Evolutionary conservation across 768 basidiomycete genomes (phyloP).

Genomic region (Suillus fuscotomentosus): DNA sequence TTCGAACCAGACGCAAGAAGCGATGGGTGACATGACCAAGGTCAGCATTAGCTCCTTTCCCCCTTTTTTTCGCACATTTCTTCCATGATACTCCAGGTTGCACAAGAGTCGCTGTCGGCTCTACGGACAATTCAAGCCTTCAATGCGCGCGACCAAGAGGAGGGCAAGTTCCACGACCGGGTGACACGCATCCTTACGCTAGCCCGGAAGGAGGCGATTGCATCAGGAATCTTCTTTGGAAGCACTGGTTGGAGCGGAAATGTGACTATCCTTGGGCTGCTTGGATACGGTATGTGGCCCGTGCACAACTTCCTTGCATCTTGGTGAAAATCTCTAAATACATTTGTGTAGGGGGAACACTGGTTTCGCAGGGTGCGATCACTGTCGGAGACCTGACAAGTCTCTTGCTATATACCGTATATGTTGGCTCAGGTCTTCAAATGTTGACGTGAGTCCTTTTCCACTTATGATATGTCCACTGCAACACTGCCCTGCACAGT

Average conservation of each 20-base stretch:
- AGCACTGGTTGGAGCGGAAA: constrained; percentile 93
- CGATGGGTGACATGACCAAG: constrained; percentile 94
- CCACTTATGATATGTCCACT: constrained; percentile 8
- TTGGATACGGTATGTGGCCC: constrained; percentile 77
- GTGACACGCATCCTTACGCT: constrained; percentile 68
- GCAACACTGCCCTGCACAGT: constrained; percentile 17
- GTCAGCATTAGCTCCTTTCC: constrained; percentile 17
- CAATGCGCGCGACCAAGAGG: constrained; percentile 81
- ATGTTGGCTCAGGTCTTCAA: constrained; percentile 77
- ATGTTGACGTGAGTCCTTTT: constrained; percentile 64
- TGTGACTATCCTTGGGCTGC: constrained; percentile 79
- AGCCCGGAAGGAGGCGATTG: constrained; percentile 83
- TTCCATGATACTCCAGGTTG: constrained; percentile 46
- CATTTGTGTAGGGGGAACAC: constrained; percentile 66
- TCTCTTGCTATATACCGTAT: constrained; percentile 87
- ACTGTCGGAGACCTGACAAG: constrained; percentile 91
- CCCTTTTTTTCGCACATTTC: background rate
- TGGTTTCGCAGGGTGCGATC: constrained; percentile 86
- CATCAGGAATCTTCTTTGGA: constrained; percentile 92
- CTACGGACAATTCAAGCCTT: constrained; percentile 89
- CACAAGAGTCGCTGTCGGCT: constrained; percentile 86
- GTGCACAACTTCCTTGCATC: background rate
- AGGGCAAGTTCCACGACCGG: constrained; percentile 67
- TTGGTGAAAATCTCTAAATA: constrained; percentile 2
- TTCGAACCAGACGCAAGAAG: constrained; percentile 90